phyloP scores from a whole-genome alignment of 306 rosid species.

The Trifolium fragiferum region DNA sequence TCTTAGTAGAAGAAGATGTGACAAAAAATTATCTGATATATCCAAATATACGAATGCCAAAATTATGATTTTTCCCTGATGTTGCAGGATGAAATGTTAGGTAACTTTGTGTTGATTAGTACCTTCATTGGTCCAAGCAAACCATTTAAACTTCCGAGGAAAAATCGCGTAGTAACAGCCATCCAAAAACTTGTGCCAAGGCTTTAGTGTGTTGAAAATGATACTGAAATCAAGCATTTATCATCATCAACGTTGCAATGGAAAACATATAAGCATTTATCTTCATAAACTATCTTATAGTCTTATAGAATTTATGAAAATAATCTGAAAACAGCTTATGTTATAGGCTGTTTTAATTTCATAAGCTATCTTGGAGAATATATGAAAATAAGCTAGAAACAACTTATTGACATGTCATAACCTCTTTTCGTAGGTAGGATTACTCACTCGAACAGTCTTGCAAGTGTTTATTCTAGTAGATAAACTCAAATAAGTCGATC shows the following conservation, averaged over 20 bases:
- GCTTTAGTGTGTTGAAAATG: constrained; percentile 79
- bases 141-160: constrained; percentile 90
- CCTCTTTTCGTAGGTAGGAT: neutral
- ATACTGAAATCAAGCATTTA: constrained; percentile 52
- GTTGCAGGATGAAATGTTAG: neutral
- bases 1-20: constrained; percentile 39
- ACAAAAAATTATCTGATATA: neutral
- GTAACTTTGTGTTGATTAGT: constrained; percentile 1
- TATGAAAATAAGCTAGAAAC: neutral
- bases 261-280: neutral
- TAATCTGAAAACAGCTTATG: too few relatives aligned
- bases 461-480: neutral
- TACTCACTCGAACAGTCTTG: neutral
- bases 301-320: too few relatives aligned
- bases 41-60: neutral
- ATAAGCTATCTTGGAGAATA: too few relatives aligned
- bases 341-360: too few relatives aligned
- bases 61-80: neutral
- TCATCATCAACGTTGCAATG: neutral
- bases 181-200: constrained; percentile 87
- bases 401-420: neutral
- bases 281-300: too few relatives aligned
- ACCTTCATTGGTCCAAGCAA: constrained; percentile 91
- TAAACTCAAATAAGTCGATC: neutral
- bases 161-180: constrained; percentile 76